A percentile compares a stretch with the other conserved stretches of the same genome.
Conservation (phyloP, 805 yeast species). For the Saccharomycopsis sp. region DNA sequence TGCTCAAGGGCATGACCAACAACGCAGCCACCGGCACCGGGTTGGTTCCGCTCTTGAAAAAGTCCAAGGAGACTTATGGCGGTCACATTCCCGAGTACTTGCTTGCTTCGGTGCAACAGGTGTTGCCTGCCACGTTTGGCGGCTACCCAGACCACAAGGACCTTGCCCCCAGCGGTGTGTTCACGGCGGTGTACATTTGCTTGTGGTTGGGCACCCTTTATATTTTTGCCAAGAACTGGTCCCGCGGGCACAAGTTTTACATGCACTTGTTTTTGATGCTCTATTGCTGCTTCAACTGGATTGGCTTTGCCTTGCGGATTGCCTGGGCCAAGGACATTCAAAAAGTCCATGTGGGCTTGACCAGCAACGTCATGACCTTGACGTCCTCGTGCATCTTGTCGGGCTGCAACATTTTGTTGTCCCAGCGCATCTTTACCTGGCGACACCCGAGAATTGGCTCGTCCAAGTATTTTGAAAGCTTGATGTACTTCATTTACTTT, state of each 20-base stretch:
- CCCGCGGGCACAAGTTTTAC: constrained; percentile 54
- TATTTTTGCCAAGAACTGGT: constrained; percentile 39
- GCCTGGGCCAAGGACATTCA: constrained; percentile 50
- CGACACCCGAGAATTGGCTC: constrained; percentile 66
- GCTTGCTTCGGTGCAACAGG: constrained; percentile 21
- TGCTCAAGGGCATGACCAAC: constrained; percentile 25
- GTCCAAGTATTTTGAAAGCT: constrained; percentile 38
- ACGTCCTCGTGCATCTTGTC: constrained; percentile 51
- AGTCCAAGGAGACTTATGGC: constrained; percentile 32
- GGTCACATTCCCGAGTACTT: constrained; percentile 33
- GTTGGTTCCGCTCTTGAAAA: constrained; percentile 29
- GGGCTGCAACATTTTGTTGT: constrained; percentile 52
- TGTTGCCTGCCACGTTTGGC: constrained; percentile 51
- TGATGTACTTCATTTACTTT: constrained; percentile 42
- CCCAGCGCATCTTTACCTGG: constrained; percentile 70
- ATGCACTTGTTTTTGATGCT: constrained; percentile 43
- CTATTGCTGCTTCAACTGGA: constrained; percentile 42
- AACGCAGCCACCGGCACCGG: constrained; percentile 47
- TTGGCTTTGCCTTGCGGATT: constrained; percentile 53
- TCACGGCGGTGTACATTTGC: constrained; percentile 43
- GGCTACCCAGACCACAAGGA: constrained; percentile 48
- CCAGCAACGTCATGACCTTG: constrained; percentile 46
- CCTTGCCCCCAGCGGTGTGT: constrained; percentile 51
- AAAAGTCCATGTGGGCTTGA: constrained; percentile 40
- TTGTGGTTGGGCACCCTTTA: constrained; percentile 38